Conservation (phyloP, 306 rosid genomes). For the Sphenostylis stenocarpa region DNA sequence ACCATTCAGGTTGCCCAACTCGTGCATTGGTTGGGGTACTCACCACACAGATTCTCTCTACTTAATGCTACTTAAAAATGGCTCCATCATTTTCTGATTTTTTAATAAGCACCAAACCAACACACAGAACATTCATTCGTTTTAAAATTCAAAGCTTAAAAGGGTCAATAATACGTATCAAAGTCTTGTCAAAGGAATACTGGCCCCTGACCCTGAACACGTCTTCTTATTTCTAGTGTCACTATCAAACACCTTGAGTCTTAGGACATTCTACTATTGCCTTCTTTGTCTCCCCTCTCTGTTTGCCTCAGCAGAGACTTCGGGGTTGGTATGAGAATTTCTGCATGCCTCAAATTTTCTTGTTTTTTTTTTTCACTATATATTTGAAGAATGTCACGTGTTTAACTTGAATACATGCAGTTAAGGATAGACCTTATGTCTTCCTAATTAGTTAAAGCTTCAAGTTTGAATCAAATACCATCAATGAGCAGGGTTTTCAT, state of each 20-base stretch:
- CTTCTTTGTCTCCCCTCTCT: background rate
- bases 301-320: background rate
- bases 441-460: background rate
- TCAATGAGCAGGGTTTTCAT: background rate
- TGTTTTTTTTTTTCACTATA: background rate
- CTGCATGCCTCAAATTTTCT: background rate
- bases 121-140: constrained; percentile 35
- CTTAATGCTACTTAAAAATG: background rate
- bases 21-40: background rate
- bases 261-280: background rate
- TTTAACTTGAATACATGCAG: background rate
- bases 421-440: background rate
- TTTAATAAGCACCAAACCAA: constrained; percentile 15
- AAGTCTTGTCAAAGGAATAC: constrained; percentile 19
- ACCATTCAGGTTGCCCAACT: constrained; percentile 10
- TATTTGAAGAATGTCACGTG: background rate
- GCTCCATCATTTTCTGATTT: background rate
- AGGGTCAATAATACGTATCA: background rate
- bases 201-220: constrained; percentile 7
- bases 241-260: constrained; percentile 1
- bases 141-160: constrained; percentile 20
- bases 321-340: background rate
- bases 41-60: background rate
- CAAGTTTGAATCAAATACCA: background rate
- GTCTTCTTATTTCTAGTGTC: background rate